Base-by-base conservation (phyloP, 2,329 filamentous ascomycete species). In the Xylariaceae sp. region DNA sequence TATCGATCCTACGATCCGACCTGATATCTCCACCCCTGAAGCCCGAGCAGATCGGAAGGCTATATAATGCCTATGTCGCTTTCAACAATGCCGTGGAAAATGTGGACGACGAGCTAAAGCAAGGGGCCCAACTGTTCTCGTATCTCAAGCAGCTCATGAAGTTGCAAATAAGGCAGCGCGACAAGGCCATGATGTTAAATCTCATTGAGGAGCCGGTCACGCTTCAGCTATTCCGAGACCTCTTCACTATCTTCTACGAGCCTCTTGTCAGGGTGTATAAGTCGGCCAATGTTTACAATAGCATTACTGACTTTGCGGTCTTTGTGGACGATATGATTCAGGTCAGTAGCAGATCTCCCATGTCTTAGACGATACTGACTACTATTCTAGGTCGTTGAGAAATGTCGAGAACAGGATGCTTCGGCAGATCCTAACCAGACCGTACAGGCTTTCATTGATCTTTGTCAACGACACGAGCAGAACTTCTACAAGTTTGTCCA, bases 401-500 rank as follows among this genome's bases (percentile, higher is more conserved):
- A 80, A 67, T 88, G 85, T 66, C 79, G 85, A 55, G 84, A 88
- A 59, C 84, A 88, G 67, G 95, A 98, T 72, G 89, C 95, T 41
- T 93, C 91, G 2, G 92, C 94, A 1, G 95, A 99, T 72, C 95
- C 95, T 4, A 99, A 99, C 73, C 93, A 97, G 78, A 99, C 95
- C 0, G 95, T 99, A 1, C 95, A 99, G 73, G 89, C 92, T 14
- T 99, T 99, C 71, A 99, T 99, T 69, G 95, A 99, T 71, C 83
- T 99, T 19, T 99, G 95, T 74, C 89, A 91, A 65, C 87, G 95
- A 39, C 95, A 99, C 73, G 92, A 99, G 75, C 87, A 96, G 72
- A 96, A 96, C 76, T 94, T 99, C 72, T 99, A 98, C 83, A 98
- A 96, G 74, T 99, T 99, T 73, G 90, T 99, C 3, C 95, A 99